Percentiles rank a stretch among this genome's conserved stretches.
Conservation (phyloP, 257 asterid species). For the Primulina huaijiensis region DNA sequence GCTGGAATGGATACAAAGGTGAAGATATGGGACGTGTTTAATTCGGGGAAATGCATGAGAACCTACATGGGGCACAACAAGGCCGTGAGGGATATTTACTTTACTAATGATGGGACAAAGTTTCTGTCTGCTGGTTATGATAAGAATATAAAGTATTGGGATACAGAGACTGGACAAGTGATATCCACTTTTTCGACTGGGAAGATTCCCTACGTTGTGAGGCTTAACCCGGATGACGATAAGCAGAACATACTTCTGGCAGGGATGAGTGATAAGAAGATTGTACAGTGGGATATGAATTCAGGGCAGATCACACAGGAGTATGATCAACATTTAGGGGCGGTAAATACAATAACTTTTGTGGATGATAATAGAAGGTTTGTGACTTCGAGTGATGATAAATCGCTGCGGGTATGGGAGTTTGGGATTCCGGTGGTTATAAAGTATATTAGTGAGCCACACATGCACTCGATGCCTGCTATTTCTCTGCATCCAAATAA, state of each 20-base stretch:
- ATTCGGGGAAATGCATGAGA: slow-evolving; percentile 91
- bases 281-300: slow-evolving; percentile 98
- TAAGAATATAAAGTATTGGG: slow-evolving; percentile 98
- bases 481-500: slow-evolving; percentile 84
- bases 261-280: slow-evolving; percentile 99
- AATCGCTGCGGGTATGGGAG: slow-evolving; percentile 96
- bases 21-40: slow-evolving; percentile 95
- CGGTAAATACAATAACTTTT: slow-evolving; percentile 93
- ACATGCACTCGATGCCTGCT: slow-evolving; percentile 99
- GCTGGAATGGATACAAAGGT: slow-evolving; percentile 98
- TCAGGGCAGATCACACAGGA: slow-evolving; percentile 95
- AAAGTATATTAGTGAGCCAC: slow-evolving; percentile 96
- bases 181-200: slow-evolving; percentile 90
- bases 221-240: slow-evolving; percentile 96
- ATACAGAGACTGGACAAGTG: slow-evolving; percentile 97
- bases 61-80: slow-evolving; percentile 96
- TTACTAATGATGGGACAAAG: slow-evolving; percentile 84
- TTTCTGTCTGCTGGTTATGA: slow-evolving; percentile 94
- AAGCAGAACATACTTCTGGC: slow-evolving; percentile 95
- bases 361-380: slow-evolving; percentile 96
- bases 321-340: slow-evolving; percentile 98
- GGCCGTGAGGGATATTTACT: slow-evolving; percentile 93
- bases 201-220: slow-evolving; percentile 87
- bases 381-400: slow-evolving; percentile 96
- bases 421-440: slow-evolving; percentile 97